A percentile compares a stretch with the other conserved stretches of the same genome.
Conservation (phyloP, 2,329 filamentous ascomycete species). For the Knoxdaviesia proteae region DNA sequence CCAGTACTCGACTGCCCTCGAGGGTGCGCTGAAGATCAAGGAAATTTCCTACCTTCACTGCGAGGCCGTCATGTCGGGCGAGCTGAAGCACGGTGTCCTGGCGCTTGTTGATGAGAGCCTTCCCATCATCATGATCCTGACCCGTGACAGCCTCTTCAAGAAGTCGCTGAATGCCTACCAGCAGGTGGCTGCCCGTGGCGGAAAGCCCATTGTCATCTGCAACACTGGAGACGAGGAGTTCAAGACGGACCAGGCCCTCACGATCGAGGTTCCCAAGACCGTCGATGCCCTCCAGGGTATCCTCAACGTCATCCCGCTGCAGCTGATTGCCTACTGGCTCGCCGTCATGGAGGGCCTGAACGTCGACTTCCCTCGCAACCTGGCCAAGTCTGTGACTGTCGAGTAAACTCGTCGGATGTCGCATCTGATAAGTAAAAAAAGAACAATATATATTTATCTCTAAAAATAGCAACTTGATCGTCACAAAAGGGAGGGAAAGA, state of each 20-base stretch:
- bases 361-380: slow-evolving; percentile 94
- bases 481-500: neutral
- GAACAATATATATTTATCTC: neutral
- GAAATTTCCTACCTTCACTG: slow-evolving; percentile 99
- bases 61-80: slow-evolving; percentile 98
- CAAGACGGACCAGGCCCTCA: slow-evolving; percentile 69
- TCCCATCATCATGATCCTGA: slow-evolving; percentile 98
- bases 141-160: slow-evolving; percentile 83
- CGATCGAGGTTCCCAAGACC: slow-evolving; percentile 92
- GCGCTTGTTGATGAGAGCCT: slow-evolving; percentile 95
- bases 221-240: slow-evolving; percentile 82
- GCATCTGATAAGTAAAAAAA: no score
- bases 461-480: neutral
- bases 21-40: slow-evolving; percentile 98
- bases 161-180: slow-evolving; percentile 99
- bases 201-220: slow-evolving; percentile 97
- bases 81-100: slow-evolving; percentile 96
- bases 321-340: slow-evolving; percentile 98
- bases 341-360: slow-evolving; percentile 90
- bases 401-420: slow-evolving; percentile 39
- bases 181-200: slow-evolving; percentile 90
- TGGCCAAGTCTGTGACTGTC: slow-evolving; percentile 97
- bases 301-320: slow-evolving; percentile 90
- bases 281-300: slow-evolving; percentile 92
- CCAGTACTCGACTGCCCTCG: slow-evolving; percentile 90